Evolutionary conservation across 176 grass and related monocot genomes (phyloP), one percentile per base, ranked within the genome.

Genomic region (barley (Hordeum vulgare)): DNA sequence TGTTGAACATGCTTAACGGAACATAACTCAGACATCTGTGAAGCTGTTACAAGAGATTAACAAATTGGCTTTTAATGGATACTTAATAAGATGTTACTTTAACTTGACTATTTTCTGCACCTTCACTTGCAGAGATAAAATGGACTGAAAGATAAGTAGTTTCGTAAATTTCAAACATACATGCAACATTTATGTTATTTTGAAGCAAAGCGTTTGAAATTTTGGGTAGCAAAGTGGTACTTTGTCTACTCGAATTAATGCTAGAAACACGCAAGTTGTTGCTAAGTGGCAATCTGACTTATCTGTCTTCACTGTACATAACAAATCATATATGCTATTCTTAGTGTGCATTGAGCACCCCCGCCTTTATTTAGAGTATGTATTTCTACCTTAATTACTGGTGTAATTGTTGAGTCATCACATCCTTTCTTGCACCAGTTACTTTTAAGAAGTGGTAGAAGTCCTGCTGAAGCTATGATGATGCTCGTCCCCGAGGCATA

Each of bases 401-500:
- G 58, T 80, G 24, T 77, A 51, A 34, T 90, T 82, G 29, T 76
- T 71, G 71, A 82, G 53, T 45, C 21, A 77, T 82, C 15, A 40
- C 21, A 79, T 76, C 18, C 61, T 84, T 84, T 85, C 80, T 91
- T 90, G 33, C 71, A 61, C 83, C 78, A 99, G 97, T 86, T 99
- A 83, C 70, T 99, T 37, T 28, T 96, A 86, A 89, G 93, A 86
- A 99, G 97, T 89, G 97, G 97, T 81, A 90, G 93, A 82, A 96
- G 81, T 83, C 91, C 97, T 59, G 91, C 85, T 85, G 97, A 99
- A 96, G 91, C 91, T 87, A 79, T 99, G 71, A 94, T 96, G 97
- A 90, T 99, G 86, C 97, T 99, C 15, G 97, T 99, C 58, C 97
- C 97, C 71, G 97, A 99, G 86, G 97, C 88, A 84, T 99, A 99